Conservation (phyloP, 2,329 filamentous ascomycete species). For the Botryosphaeria dothidea region DNA sequence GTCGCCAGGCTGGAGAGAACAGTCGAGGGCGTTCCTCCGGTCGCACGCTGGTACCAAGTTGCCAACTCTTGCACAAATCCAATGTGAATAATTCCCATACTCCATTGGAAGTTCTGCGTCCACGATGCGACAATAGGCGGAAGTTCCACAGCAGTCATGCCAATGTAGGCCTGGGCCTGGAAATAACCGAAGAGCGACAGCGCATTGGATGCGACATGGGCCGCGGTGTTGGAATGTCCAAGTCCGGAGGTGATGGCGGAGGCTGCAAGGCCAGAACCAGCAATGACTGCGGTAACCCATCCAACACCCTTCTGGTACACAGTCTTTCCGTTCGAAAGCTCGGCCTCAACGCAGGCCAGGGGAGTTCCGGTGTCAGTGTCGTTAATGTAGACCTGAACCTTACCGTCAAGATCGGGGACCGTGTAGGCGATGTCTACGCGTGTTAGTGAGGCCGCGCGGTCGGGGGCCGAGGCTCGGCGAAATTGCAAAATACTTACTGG, state of each 20-base stretch:
- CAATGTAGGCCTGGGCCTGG: conserved; percentile 89
- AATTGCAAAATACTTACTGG: conserved; percentile 50
- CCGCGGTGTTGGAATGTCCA: conserved; percentile 90
- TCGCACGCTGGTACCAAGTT: conserved; percentile 94
- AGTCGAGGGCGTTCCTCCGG: conserved; percentile 79
- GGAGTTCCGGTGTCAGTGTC: conserved; percentile 62
- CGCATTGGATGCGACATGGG: conserved; percentile 90
- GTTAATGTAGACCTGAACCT: conserved; percentile 80
- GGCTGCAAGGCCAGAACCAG: conserved; percentile 77
- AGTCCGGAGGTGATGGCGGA: conserved; percentile 88
- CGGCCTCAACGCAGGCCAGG: conserved; percentile 84
- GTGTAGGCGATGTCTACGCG: conserved; percentile 71
- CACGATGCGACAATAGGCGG: conserved; percentile 88
- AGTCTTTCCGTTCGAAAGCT: conserved; percentile 87
- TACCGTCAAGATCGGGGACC: conserved; percentile 88
- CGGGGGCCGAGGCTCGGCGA: neutral
- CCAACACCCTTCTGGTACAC: conserved; percentile 86
- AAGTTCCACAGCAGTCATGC: conserved; percentile 76
- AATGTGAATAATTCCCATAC: conserved; percentile 89
- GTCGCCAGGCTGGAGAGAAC: conserved; percentile 72
- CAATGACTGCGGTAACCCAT: conserved; percentile 86
- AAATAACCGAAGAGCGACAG: conserved; percentile 94
- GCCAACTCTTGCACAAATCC: conserved; percentile 85
- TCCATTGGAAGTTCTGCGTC: conserved; percentile 99
- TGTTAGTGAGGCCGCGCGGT: conserved; percentile 22